phyloP scores from a whole-genome alignment of 2,329 filamentous ascomycete species.

The Pseudogymnoascus sp. region DNA sequence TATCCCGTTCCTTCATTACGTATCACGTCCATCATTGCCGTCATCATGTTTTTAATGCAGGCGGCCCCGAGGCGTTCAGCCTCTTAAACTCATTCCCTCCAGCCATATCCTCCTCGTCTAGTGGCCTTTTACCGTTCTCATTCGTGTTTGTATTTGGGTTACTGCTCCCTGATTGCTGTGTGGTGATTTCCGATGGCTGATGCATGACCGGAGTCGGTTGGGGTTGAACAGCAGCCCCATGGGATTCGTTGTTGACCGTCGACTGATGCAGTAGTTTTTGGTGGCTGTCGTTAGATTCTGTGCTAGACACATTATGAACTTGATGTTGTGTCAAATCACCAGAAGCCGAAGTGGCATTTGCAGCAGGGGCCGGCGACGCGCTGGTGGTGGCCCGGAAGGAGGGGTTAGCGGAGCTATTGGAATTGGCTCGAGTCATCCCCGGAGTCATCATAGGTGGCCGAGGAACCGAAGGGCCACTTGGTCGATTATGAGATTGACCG shows the following conservation, averaged over 20 bases:
- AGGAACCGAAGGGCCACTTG: conserved; percentile 18
- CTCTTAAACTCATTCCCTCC: conserved; percentile 15
- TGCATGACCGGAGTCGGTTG: not conserved
- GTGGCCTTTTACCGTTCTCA: conserved; percentile 17
- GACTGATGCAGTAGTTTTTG: not conserved
- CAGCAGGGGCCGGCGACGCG: conserved; percentile 17
- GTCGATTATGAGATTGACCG: conserved; percentile 19
- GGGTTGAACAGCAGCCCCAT: not conserved
- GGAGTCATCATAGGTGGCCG: conserved; percentile 25
- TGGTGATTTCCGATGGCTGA: not conserved
- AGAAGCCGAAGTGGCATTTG: conserved; percentile 9
- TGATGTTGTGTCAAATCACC: not conserved
- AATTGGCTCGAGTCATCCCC: conserved; percentile 19
- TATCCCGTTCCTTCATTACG: conserved; percentile 3
- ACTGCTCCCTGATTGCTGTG: not conserved
- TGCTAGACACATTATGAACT: not conserved
- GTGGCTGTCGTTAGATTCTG: not conserved
- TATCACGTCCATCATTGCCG: not conserved
- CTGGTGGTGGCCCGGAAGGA: conserved; percentile 9
- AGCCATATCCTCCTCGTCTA: conserved; percentile 17
- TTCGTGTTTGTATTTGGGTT: conserved; percentile 11
- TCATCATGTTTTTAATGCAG: conserved; percentile 17
- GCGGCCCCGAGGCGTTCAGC: conserved; percentile 16
- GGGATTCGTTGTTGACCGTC: not conserved
- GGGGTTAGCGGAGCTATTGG: conserved; percentile 17